These are phyloP conservation scores for Hymenotorrendiella dingleyae DNA, from an alignment of 2,329 filamentous ascomycete species.

Conservation along the genomic window DNA sequence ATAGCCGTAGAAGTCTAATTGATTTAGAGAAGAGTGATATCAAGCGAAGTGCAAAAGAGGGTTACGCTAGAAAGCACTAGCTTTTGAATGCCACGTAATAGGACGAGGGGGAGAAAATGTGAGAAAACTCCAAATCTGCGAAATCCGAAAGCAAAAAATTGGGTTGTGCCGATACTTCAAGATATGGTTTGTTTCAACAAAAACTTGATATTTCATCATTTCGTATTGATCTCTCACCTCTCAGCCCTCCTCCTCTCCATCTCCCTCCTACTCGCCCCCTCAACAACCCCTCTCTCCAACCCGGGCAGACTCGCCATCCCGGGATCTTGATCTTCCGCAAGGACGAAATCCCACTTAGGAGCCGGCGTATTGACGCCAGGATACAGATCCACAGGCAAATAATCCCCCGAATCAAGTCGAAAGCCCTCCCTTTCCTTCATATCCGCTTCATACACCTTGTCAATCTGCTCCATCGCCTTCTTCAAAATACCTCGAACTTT, in stretches of 20 bases:
- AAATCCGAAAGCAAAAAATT: too few species aligned
- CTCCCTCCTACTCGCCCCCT: conserved; percentile 23
- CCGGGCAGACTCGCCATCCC: conserved; percentile 17
- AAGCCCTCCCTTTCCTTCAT: conserved; percentile 70
- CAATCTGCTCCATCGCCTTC: conserved; percentile 71
- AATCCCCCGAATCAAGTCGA: conserved; percentile 76
- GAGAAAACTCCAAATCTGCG: too few species aligned
- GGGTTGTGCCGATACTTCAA: too few species aligned
- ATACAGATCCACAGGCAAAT: conserved; percentile 83
- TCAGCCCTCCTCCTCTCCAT: conserved; percentile 18
- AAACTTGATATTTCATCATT: too few species aligned
- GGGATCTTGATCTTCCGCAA: conserved; percentile 12
- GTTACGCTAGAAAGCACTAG: too few species aligned
- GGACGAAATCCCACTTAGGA: conserved; percentile 26
- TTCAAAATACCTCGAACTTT: conserved; percentile 68
- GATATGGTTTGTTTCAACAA: too few species aligned
- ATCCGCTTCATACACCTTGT: conserved; percentile 70
- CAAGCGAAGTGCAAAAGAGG: too few species aligned
- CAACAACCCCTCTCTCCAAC: conserved; percentile 21
- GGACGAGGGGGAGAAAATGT: too few species aligned
- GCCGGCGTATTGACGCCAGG: conserved; percentile 56
- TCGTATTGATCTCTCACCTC: conserved; percentile 11
- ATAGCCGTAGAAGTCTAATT: too few species aligned
- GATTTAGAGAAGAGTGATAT: too few species aligned
- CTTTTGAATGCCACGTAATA: too few species aligned